phyloP scores from a whole-genome alignment of 768 basidiomycete genomes.

The Lepiota venenata region DNA sequence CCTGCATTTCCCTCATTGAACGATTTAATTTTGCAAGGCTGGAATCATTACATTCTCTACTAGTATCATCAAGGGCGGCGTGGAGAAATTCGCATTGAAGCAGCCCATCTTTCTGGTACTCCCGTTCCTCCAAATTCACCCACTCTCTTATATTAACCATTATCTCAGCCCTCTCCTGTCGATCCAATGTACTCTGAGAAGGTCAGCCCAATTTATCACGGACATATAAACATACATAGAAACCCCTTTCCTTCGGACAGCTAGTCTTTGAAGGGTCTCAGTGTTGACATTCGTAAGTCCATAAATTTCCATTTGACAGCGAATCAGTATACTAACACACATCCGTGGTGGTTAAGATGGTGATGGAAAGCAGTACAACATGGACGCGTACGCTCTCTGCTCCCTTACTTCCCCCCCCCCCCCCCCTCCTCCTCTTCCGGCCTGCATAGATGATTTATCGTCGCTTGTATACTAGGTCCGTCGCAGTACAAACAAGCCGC shows the following conservation, averaged over 20 bases:
- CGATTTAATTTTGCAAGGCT: slow-evolving; percentile 32
- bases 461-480: slow-evolving; percentile 40
- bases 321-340: background rate
- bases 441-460: background rate
- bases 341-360: slow-evolving; percentile 42
- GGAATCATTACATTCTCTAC: slow-evolving; percentile 71
- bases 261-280: slow-evolving; percentile 74
- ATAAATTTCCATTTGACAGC: background rate
- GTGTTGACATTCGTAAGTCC: slow-evolving; percentile 62
- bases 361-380: slow-evolving; percentile 71
- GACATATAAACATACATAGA: background rate
- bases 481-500: slow-evolving; percentile 82
- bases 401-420: background rate
- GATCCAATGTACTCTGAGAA: slow-evolving; percentile 76
- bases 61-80: slow-evolving; percentile 69
- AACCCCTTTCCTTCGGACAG: slow-evolving; percentile 28
- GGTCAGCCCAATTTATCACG: slow-evolving; percentile 22
- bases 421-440: background rate
- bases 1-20: background rate
- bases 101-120: slow-evolving; percentile 73
- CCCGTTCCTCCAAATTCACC: background rate
- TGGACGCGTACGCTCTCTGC: slow-evolving; percentile 58
- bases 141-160: background rate
- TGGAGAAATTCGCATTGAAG: slow-evolving; percentile 70
- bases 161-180: slow-evolving; percentile 60